phyloP scores from a whole-genome alignment of 108 stramenopile species.

The Pseudonitzschia multistriata region DNA sequence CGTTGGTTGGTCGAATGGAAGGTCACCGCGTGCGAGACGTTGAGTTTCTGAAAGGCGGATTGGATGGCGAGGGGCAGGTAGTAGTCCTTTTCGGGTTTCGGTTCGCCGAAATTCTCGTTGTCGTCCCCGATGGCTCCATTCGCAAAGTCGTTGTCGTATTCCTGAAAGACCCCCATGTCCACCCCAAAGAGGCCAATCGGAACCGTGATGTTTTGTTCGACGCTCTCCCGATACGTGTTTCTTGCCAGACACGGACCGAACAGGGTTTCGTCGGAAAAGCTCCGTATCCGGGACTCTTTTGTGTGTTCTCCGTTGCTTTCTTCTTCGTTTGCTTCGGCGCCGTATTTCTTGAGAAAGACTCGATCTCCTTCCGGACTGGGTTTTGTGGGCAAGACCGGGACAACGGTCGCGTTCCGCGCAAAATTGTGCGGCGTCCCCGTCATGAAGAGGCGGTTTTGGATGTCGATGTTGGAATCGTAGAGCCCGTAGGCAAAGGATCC shows the following conservation, averaged over 20 bases:
- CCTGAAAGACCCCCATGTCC: background rate
- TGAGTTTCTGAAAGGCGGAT: background rate
- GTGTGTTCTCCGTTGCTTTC: background rate
- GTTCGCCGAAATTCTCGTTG: background rate
- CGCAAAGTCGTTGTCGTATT: background rate
- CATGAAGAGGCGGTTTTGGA: background rate
- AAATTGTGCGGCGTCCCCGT: background rate
- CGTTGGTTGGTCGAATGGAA: slow-evolving; percentile 2
- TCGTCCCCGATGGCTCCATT: background rate
- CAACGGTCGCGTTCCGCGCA: background rate
- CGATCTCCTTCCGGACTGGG: background rate
- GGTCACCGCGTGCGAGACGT: background rate
- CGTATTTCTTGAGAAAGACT: background rate
- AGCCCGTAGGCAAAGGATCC: background rate
- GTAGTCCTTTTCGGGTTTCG: background rate
- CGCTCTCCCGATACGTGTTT: background rate
- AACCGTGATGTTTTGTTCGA: slow-evolving; percentile 1
- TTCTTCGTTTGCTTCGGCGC: background rate
- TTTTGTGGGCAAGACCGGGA: background rate
- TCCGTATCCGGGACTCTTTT: background rate
- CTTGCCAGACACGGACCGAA: background rate
- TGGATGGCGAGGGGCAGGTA: background rate
- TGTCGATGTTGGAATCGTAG: background rate
- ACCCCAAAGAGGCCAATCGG: background rate
- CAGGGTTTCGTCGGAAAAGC: background rate